phyloP scores from a whole-genome alignment of 768 basidiomycete species.

The Suillus tomentosus region DNA sequence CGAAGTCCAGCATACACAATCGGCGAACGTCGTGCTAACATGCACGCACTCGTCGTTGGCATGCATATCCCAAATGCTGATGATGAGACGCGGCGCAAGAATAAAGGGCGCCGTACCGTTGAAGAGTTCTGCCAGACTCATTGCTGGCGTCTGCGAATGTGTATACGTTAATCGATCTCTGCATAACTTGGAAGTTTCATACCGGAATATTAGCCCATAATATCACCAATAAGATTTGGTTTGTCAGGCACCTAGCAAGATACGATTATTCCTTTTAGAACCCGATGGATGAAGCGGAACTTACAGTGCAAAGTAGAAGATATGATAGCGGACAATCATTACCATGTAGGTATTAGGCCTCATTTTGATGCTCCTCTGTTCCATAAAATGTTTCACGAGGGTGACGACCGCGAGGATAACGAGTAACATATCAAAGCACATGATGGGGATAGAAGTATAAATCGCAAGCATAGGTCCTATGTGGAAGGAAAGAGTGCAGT shows the following conservation, averaged over 20 bases:
- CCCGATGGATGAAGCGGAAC: neutral
- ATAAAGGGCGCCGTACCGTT: conserved; percentile 1
- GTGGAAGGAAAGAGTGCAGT: neutral
- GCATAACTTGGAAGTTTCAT: neutral
- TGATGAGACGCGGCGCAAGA: conserved; percentile 7
- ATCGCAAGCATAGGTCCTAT: neutral
- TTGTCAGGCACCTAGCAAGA: neutral
- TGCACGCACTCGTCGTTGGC: neutral
- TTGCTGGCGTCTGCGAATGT: neutral
- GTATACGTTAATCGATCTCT: neutral
- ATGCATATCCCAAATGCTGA: conserved; percentile 8
- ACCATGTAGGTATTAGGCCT: conserved; percentile 5
- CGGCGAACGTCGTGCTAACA: conserved; percentile 1
- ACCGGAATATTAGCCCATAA: neutral
- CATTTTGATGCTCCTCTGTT: neutral
- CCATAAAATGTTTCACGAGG: neutral
- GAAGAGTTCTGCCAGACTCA: conserved; percentile 3
- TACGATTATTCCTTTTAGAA: neutral
- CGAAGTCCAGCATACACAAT: conserved; percentile 9
- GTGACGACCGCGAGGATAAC: neutral
- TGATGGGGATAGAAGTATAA: neutral
- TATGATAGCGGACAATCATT: conserved; percentile 2
- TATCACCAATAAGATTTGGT: conserved; percentile 1
- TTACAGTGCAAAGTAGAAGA: neutral
- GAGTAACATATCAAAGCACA: neutral